Evolutionary conservation across 2,329 filamentous ascomycete species (phyloP), one percentile per base, ranked within the genome.

Genomic region (Exophiala mesophila): DNA sequence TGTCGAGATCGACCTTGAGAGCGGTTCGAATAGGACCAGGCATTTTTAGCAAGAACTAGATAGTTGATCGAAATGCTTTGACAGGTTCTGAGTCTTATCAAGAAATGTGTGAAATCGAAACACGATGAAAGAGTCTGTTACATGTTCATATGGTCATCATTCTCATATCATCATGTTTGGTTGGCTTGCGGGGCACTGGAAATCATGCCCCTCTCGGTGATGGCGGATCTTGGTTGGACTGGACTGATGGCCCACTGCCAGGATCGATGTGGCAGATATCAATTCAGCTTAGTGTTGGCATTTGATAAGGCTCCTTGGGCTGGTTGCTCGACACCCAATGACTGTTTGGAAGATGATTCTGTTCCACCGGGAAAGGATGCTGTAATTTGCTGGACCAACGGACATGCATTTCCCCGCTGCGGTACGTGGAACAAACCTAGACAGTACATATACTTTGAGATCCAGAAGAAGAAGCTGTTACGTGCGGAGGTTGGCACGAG

Each of bases 1-100:
- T 85, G 44, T 85, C 75, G 19, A 89, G 68, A 57, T 83, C 80
- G 31, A 90, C 83, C 60, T 83, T 83, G 42, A 83, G 76, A 13
- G 80, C 82, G 24, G 80, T 85, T 43, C 86, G 78, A 53, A 90
- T 81, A 35, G 45, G 41, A 23, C 55, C 55, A 13, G 54, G 48
- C 48, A 51, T 51, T 31, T 10, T 44, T 26, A 29, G 18, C 2
- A 20, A 20, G 15, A 18, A n/a, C n/a, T n/a, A n/a, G n/a, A n/a
- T n/a, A n/a, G n/a, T n/a, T n/a, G n/a, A n/a, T n/a, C n/a, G n/a
- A n/a, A n/a, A n/a, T n/a, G n/a, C n/a, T n/a, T n/a, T n/a, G n/a
- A n/a, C n/a, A n/a, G n/a, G n/a, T n/a, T n/a, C n/a, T n/a, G n/a
- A n/a, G n/a, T n/a, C n/a, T n/a, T n/a, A n/a, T n/a, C n/a, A n/a